Base-by-base conservation (phyloP, 805 yeast species). In the Hanseniaspora lachancei region DNA sequence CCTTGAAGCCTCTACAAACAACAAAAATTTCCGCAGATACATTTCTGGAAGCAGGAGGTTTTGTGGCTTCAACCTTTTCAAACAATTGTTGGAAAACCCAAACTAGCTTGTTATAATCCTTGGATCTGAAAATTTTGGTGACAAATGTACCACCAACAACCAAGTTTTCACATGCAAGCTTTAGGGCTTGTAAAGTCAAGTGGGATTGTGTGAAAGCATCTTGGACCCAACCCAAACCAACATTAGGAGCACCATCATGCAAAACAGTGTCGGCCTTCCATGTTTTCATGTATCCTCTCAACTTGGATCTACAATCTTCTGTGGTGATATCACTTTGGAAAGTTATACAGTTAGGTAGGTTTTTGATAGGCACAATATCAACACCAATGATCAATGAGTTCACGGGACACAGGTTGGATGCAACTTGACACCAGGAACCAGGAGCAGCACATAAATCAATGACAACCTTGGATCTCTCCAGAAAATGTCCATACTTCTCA, bases 231-330 rank as follows among this genome's bases (percentile, higher is more conserved):
- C 96, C 95, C 66, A 93, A 77, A 83, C 99, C 99, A 63, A 93
- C 97, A 66, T 93, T 93, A 34, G 99, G 99, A 32, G 99, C 99
- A 82, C 99, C 99, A 77, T 93, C 99, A 71, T 93, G 98, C 66
- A 93, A 73, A 20, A 93, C 97, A 0, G 95, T 87, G 67, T 93
- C 97, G 1, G 97, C 99, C 64, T 93, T 93, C 97, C 97, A 93
- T 1, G 97, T 89, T 69, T 93, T 93, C 84, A 93, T 83, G 67
- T 91, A 89, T 32, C 97, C 97, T 67, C 97, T 80, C 60, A 93
- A 77, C 69, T 80, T 88, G 46, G 96, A 87, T 62, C 97, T 78
- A 75, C 99, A 93, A 71, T 91, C 97, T 64, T 93, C 97, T 8
- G 98, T 91, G 1, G 99, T 93, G 66, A 93, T 93, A 73, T 93